Evolutionary conservation across 2,329 filamentous ascomycete species (phyloP).

Genomic region (Cladophialophora yegresii): DNA sequence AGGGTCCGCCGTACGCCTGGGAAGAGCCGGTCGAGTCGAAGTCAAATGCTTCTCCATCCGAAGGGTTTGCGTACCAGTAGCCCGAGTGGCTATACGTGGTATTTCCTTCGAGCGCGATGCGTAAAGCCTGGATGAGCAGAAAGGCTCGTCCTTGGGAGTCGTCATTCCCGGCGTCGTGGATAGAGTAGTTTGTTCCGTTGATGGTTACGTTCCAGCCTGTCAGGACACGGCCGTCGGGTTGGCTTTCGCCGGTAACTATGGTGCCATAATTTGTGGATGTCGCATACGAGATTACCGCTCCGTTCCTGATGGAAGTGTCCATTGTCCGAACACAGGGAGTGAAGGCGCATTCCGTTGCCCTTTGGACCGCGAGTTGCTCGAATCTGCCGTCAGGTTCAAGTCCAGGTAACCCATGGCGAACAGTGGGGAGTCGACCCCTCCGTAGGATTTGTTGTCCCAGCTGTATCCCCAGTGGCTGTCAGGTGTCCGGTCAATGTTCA

Average conservation of each 20-base stretch:
- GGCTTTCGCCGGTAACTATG: constrained; percentile 5
- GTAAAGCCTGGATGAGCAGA: constrained; percentile 22
- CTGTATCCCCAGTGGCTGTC: constrained; percentile 18
- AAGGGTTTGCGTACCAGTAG: constrained; percentile 22
- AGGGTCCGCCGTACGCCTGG: constrained; percentile 10
- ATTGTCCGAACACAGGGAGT: constrained; percentile 24
- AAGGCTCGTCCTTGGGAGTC: constrained; percentile 17
- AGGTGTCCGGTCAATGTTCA: constrained; percentile 22
- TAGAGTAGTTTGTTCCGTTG: constrained; percentile 42
- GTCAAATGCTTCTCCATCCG: constrained; percentile 7
- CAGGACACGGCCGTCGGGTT: constrained; percentile 13
- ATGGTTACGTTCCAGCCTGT: constrained; percentile 29
- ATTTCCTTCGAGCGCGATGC: constrained; percentile 24
- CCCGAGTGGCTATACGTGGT: constrained; percentile 21
- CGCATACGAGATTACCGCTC: constrained; percentile 3
- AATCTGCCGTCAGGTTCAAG: constrained; percentile 12
- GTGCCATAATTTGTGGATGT: constrained; percentile 14
- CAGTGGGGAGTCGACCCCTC: constrained; percentile 15
- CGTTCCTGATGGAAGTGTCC: constrained; percentile 11
- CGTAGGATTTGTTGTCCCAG: constrained; percentile 23
- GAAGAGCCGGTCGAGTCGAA: constrained; percentile 16
- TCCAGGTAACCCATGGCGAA: constrained; percentile 25
- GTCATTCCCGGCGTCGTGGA: constrained; percentile 27
- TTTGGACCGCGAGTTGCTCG: constrained; percentile 6
- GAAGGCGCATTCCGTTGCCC: constrained; percentile 20